Evolutionary conservation across 768 basidiomycete species (phyloP).

Genomic region (Pleurotus giganteus): DNA sequence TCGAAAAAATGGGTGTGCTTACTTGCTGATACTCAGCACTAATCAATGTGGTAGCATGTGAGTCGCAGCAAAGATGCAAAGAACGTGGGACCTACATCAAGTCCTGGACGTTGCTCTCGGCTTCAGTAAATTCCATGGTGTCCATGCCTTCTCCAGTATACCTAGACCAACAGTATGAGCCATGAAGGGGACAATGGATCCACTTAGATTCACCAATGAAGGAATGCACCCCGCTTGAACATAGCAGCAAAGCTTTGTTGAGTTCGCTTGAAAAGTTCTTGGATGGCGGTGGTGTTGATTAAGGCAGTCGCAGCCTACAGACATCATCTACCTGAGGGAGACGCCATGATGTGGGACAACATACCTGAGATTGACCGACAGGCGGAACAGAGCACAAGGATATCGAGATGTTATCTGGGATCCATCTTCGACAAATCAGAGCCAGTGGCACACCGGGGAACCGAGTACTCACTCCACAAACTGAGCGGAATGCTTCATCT

Average conservation of each 20-base stretch:
- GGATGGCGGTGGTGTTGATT: constrained; percentile 79
- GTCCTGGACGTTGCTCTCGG: constrained; percentile 80
- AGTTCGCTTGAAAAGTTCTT: constrained; percentile 84
- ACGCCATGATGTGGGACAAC: constrained; percentile 16
- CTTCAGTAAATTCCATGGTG: constrained; percentile 80
- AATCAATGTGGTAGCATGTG: constrained; percentile 1
- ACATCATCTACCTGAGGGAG: constrained; percentile 10
- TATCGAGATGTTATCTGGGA: constrained; percentile 87
- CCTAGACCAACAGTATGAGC: constrained; percentile 23
- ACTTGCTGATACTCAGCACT: constrained; percentile 92
- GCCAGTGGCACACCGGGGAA: constrained; percentile 6
- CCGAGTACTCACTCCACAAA: constrained; percentile 71
- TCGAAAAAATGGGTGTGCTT: constrained; percentile 12
- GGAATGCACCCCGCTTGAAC: constrained; percentile 83
- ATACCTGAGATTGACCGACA: constrained; percentile 69
- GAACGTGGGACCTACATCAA: constrained; percentile 58
- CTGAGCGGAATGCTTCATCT: constrained; percentile 66
- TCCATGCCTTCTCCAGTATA: constrained; percentile 94
- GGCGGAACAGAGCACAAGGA: constrained; percentile 83
- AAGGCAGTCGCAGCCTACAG: constrained; percentile 65
- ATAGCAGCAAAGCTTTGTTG: constrained; percentile 70
- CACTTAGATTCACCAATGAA: constrained; percentile 60
- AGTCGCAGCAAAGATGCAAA: constrained; percentile 5
- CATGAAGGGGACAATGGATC: not conserved
- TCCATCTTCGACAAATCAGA: constrained; percentile 56